Base-by-base conservation (phyloP, 2,329 filamentous ascomycete species). In the Colletotrichum euphorbiae region DNA sequence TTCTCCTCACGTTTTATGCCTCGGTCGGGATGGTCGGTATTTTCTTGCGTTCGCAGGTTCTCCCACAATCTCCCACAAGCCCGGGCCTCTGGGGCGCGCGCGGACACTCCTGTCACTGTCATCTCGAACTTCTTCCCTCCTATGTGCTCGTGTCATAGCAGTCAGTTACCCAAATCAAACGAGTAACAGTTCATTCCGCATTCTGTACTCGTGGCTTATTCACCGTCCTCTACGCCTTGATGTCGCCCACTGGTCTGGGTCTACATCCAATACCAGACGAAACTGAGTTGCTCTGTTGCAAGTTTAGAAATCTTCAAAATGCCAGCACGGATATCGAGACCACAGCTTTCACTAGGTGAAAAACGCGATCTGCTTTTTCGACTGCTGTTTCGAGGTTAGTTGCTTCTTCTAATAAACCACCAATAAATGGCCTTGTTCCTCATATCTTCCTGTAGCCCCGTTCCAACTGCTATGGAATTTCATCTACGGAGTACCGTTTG, bases 321-420 rank as follows among this genome's bases (percentile, higher is more conserved):
- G 66, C 13, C 48, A 17, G 61, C 33, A 24, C 46, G 46, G 11
- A 36, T 51, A 7, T 31, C 54, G 4, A 73, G 72, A 43, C 73
- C 72, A n/a, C 60, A 63, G 21, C 67, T 74, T 24, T 73, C 71
- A 13, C 42, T 70, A 28, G 38, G 65, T 12, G 73, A 74, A 59
- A 71, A 61, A 17, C 19, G 71, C 12, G 51, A 52, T 15, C 19
- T 74, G 48, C 17, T 65, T 2, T 28, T 66, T 13, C 69, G 71
- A 19, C 17, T 70, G 5, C 33, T 71, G 11, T 69, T 69, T 8
- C 33, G 67, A 60, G 61, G 67, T 74, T 50, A 45, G 28, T 28
- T 73, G 69, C 8, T 21, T 40, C 31, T 24, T 40, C 31, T 24
- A 17, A 8, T 7, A 28, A 28, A 28, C 28, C 28, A 8, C 7